Evolutionary conservation across 179 eudicot genomes (phyloP), one percentile per base, ranked within the genome.

Genomic region (Beta lomatogona): DNA sequence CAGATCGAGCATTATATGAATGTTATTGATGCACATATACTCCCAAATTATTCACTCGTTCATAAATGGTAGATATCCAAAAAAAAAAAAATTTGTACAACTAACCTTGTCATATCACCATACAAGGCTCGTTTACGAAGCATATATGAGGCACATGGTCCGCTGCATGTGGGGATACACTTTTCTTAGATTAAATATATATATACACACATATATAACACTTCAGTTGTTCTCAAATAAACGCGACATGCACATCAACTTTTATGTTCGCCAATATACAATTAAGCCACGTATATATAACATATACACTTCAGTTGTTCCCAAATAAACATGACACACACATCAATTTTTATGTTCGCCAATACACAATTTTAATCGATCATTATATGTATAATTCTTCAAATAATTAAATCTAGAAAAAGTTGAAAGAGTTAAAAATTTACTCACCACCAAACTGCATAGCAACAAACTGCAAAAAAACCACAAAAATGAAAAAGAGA

Each of bases 51-150:
- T n/a, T 31, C 8, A 67, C 9, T 12, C 45, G 1, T 4, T 6
- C 36, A 5, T 3, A 67, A 0, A 14, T 28, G 31, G 71, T 4
- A 67, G 15, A 21, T 36, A 67, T 10, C 36, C 16, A 46, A 1
- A 36, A 36, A 36, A 25, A 25, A 25, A 25, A 36, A 25, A 25
- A 25, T 0, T 25, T 53, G 60, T 25, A 21, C 3, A 10, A 58
- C 45, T 25, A 87, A 94, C 99, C 96, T 92, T 86, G 90, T 83
- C 98, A 95, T 89, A 76, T 94, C 92, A 85, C 89, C 88, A 83
- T 93, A 91, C 45, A 94, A 89, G 79, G 92, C 93, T 80, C 95
- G 92, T 81, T 88, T 93, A 52, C 98, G 95, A 28, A 95, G 90
- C 89, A 90, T 59, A 86, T 90, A 94, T 22, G 99, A 94, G 64